Evolutionary conservation across 1,139 yeast species (phyloP), one percentile per base, ranked within the genome.

Genomic region (Candida labiduridarum): DNA sequence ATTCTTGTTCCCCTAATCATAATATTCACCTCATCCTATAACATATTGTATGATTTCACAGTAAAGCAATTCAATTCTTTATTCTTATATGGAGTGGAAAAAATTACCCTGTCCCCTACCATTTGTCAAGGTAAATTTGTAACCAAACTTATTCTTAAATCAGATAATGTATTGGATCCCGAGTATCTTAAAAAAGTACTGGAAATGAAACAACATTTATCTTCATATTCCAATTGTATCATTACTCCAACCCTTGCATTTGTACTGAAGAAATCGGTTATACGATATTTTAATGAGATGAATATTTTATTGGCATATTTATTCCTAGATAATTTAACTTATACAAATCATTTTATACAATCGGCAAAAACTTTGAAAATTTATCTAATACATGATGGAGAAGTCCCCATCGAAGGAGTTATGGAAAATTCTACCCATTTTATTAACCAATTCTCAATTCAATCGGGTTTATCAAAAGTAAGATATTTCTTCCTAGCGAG

Each of bases 1-100:
- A 82, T 84, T 15, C 63, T 84, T 29, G 61, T 79, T 65, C 85
- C 88, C 0, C 69, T 81, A 2, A 63, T 82, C 4, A 47, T 82
- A 3, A 68, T 77, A 2, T 79, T 82, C 53, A 65, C 79, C 2
- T 53, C 83, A n/a, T 75, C 86, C 7, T 84, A 82, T 59, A 55
- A 58, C 44, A 56, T 63, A 18, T 46, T 59, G 11, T 66, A 66
- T 50, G 69, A 66, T 38, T 60, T 63, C 34, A 59, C 64, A 1
- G 52, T 63, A 16, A 52, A 56, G 44, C 56, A 53, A 18, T 18
- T 48, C 19, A 45, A 48, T 44, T 48, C 46, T 18, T 11, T 33
- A 25, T 47, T 47, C 11, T 36, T 47, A 7, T 40, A 48, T 36
- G 47, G 47, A 12, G 47, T 48, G 11, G 45, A 44, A 15, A 40